phyloP scores from a whole-genome alignment of 805 yeast genomes.

The Myxozyma vanderwaltii region DNA sequence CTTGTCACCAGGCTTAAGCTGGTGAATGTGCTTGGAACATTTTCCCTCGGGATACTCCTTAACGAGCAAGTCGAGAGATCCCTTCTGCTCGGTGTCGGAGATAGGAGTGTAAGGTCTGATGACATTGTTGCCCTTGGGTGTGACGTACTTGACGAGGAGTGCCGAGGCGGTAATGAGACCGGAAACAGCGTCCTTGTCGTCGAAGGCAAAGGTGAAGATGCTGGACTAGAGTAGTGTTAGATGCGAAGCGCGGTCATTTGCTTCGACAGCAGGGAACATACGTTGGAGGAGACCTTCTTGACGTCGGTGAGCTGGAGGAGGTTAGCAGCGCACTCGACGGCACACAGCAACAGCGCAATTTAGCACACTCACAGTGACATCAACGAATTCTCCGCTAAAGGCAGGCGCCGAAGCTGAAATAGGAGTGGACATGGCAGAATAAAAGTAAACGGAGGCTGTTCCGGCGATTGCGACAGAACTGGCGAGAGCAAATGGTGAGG shows the following conservation, averaged over 20 bases:
- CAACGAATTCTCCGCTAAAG: conserved; percentile 28
- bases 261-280: too few relatives aligned
- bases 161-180: conserved; percentile 62
- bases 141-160: conserved; percentile 70
- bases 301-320: conserved; percentile 21
- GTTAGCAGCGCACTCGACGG: too few relatives aligned
- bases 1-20: conserved; percentile 75
- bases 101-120: conserved; percentile 85
- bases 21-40: conserved; percentile 72
- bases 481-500: conserved; percentile 11
- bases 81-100: conserved; percentile 67
- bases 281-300: conserved; percentile 21
- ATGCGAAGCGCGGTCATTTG: neutral
- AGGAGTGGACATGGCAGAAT: conserved; percentile 26
- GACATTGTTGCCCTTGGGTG: conserved; percentile 79
- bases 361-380: conserved; percentile 28
- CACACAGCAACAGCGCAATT: too few relatives aligned
- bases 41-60: conserved; percentile 86
- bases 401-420: conserved; percentile 27
- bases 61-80: conserved; percentile 75
- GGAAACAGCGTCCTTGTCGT: conserved; percentile 30
- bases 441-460: conserved; percentile 20
- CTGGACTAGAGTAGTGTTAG: conserved; percentile 9
- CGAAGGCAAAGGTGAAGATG: conserved; percentile 34
- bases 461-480: conserved; percentile 26